These are phyloP conservation scores for Fusarium sambucinum DNA, from an alignment of 2,329 filamentous ascomycete genomes.

Conservation along the genomic window DNA sequence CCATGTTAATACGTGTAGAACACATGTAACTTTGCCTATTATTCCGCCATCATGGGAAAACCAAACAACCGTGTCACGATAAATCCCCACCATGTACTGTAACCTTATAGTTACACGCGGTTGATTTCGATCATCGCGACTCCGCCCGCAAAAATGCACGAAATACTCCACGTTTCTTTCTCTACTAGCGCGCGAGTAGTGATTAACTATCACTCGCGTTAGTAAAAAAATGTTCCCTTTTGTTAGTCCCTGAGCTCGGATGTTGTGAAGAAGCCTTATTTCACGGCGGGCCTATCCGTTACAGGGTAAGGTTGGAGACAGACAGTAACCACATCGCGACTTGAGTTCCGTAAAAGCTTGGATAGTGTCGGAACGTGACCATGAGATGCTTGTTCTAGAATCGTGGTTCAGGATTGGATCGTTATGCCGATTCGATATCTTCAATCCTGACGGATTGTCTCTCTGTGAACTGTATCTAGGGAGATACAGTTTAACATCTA, in stretches of 20 bases:
- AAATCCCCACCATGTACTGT: neutral
- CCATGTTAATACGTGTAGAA: slow-evolving; percentile 5
- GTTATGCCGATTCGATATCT: too few relatives aligned
- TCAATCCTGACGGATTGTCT: neutral
- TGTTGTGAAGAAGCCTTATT: slow-evolving; percentile 12
- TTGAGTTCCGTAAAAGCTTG: neutral
- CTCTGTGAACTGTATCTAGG: neutral
- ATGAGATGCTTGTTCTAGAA: neutral
- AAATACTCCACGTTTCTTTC: slow-evolving; percentile 8
- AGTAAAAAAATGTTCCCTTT: neutral
- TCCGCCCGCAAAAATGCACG: slow-evolving; percentile 22
- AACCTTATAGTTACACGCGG: neutral
- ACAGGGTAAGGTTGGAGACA: slow-evolving; percentile 11
- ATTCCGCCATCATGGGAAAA: neutral
- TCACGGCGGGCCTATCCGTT: slow-evolving; percentile 5
- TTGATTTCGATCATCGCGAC: slow-evolving; percentile 37
- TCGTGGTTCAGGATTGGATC: neutral
- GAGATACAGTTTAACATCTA: neutral
- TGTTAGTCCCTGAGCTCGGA: slow-evolving; percentile 6
- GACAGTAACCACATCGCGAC: neutral
- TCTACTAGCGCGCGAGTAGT: slow-evolving; percentile 5
- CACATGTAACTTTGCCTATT: slow-evolving; percentile 13
- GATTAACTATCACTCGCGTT: neutral
- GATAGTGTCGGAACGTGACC: neutral
- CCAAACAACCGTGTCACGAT: neutral